Base-by-base conservation (phyloP, 78 protist genomes). In the Guillardia theta region DNA sequence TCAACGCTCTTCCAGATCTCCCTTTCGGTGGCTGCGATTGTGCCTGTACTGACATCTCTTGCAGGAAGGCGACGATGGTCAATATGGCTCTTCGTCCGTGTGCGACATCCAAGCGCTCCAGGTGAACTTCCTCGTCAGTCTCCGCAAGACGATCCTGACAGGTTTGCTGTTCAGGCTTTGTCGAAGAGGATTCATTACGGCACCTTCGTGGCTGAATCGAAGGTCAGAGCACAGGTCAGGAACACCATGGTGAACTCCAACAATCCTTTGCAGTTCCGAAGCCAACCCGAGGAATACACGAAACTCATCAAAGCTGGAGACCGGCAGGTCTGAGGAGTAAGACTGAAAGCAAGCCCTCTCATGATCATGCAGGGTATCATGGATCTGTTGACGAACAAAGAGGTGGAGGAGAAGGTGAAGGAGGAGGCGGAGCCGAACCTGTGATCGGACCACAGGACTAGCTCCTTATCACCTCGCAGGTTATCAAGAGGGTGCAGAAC, bases 101-200 rank as follows among this genome's bases (percentile, higher is more conserved):
- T 50, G 77, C 44, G 95, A 94, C 76, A 50, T 94, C n/a, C 39
- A 64, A 9, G 54, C 18, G 27, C 70, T 58, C 39, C 70, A 58
- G 70, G 70, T 50, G 58, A 15, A 10, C 58, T 50, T 15, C 30
- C 58, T 10, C 15, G 58, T 50, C 58, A 50, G 15, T 9, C 70
- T 24, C 6, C 70, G 27, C 27, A 6, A 58, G 2, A 24, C 27
- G 21, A 0, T 58, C 70, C 70, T 6, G 58, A 10, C 15, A 50
- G 39, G 70, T 30, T 64, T 33, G 78, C 78, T 64, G 39, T 94
- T 15, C 95, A 94, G 70, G 95, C 95, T 8, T 22, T 94, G 45
- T 94, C 95, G 30, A 94, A 94, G 62, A 64, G 95, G n/a, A 70
- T 94, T 4, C 95, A 94, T 54, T 94, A 78, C 90, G 95, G 95